Base-by-base conservation (phyloP, 2,329 filamentous ascomycete species). In the Biscogniauxia marginata region DNA sequence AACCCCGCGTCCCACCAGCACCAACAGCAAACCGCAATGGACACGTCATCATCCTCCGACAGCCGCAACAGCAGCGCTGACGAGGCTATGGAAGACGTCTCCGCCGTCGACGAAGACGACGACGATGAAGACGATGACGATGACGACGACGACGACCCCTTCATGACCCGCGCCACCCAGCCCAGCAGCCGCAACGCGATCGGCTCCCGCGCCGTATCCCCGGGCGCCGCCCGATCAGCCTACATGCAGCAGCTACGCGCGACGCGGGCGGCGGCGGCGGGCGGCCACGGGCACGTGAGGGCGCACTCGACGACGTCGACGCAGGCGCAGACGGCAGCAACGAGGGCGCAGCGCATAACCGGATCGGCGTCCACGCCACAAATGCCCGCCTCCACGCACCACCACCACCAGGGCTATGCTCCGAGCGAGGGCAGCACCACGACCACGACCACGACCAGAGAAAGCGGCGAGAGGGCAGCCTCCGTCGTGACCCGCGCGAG, bases 61-160 rank as follows among this genome's bases (percentile, higher is more conserved):
- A 55, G 7, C 56, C 54, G 7, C 50, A 57, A 18, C 60, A 54
- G 44, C 39, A 55, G 22, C 46, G 59, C 51, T n/a, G 67, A 67
- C 54, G 66, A 67, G 50, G 62, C 65, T 45, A 67, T 68, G 65
- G 60, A 58, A 21, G 67, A 67, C 25, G 62, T 43, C 13, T 39
- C n/a, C 9, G 46, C 46, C 25, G 11, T 24, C 21, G 58, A 53
- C 21, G 56, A 62, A 5, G 53, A 54, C 1, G 55, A 54, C 2
- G 49, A 59, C 1, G 56, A 58, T 3, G 57, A 63, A 1, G 62
- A 59, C 1, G 64, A 66, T 7, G 64, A 61, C 2, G 65, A 67
- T 0, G 67, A 65, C 44, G 66, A 67, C n/a, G 60, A 64, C 9
- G 65, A 64, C 49, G 66, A 71, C 54, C 66, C 66, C 1, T 68